Evolutionary conservation across 2,329 filamentous ascomycete species (phyloP), one percentile per base, ranked within the genome.

Genomic region (Cladobotryum protrusum): DNA sequence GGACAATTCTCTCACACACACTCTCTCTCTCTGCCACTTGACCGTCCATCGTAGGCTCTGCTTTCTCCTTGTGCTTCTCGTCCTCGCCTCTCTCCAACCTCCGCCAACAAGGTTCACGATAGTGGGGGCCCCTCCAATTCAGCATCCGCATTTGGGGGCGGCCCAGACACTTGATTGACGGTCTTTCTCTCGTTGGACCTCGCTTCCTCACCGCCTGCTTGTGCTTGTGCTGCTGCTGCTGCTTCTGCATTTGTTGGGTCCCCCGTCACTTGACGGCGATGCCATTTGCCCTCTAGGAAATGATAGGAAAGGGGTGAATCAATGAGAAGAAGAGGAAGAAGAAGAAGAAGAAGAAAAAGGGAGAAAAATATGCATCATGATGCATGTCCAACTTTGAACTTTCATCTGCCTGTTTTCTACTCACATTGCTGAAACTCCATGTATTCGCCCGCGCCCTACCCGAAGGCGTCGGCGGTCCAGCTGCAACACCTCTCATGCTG

Each of bases 391-490:
- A 29, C 24, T 29, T 29, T 6, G 18, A 11, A 19, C 19, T n/a
- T 29, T 39, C 6, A 7, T 40, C n/a, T 18, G 36, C 14, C n/a
- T 19, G 19, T 8, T 19, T 42, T 20, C 13, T 45, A 48, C 50
- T 49, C 54, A 70, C 67, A 65, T 65, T 68, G 59, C 70, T 69
- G 49, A 72, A 70, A 55, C 61, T 71, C 64, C 66, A 72, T 12
- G 70, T 73, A 45, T 72, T 68, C 47, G 59, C 62, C 45, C 65
- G 59, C 47, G 60, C 53, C 54, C 66, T 59, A 40, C 62, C 62
- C 43, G 56, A 56, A n/a, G 59, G 57, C 47, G 61, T 63, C 33
- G 65, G 63, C 46, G 64, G 60, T 46, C 66, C 68, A 49, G 69
- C 67, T 46, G 61, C 58, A 45, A 72, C 61, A 42, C 67, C 67